Evolutionary conservation across 2,329 filamentous ascomycete species (phyloP), one percentile per base, ranked within the genome.

Genomic region (Pseudopyricularia javanii): DNA sequence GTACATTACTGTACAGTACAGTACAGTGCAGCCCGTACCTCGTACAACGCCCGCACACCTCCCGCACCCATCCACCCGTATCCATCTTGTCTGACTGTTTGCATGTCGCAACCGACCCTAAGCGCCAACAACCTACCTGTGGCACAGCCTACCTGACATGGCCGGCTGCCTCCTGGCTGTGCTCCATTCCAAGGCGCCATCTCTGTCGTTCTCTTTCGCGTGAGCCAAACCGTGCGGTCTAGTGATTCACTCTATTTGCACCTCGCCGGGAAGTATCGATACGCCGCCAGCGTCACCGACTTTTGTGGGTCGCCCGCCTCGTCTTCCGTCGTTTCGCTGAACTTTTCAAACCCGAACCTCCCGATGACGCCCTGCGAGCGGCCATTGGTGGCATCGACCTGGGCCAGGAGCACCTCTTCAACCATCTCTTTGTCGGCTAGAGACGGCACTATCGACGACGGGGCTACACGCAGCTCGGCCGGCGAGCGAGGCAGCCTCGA

Each of bases 351-450:
- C 1, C 81, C 80, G 14, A 61, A 64, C 60, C 83, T 85, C 49
- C 62, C 59, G 53, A 86, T 57, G 7, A 87, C 76, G 3, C 70
- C 70, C 54, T 74, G 73, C 58, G 82, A 86, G 3, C 67, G 68
- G 7, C 55, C 53, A 58, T 86, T 83, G 12, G 63, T 61, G 1
- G 62, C 62, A 35, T 76, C 70, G 9, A 76, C 75, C 7, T 76
- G 62, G 1, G 76, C 76, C 17, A 67, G 59, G 45, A 80, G 55
- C 48, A 64, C 59, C 62, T 78, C 74, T 28, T 62, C 62, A 26
- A 68, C 65, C 45, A 56, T 63, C 7, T 61, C 61, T 12, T 56
- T 61, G 53, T 58, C 15, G 33, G 49, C 48, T 17, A 34, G 24
- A 37, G 43, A 51, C 52, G 51, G 32, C 28, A 58, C 55, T 32